Conservation (phyloP, 345 rosid species). For the Lepidium didymum region DNA sequence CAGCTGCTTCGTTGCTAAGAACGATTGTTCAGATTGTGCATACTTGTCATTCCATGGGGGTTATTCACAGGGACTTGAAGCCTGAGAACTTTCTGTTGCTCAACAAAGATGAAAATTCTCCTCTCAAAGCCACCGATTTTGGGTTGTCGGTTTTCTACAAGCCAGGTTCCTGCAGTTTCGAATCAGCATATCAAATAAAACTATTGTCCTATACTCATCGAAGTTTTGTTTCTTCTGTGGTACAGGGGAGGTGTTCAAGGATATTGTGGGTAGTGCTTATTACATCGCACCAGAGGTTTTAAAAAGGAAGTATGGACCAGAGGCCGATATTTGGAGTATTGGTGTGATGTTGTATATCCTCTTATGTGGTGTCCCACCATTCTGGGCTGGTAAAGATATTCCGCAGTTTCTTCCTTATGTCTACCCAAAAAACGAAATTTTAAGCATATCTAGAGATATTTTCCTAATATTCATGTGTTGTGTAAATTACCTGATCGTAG, state of each 20-base stretch:
- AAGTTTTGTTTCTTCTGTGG: neutral
- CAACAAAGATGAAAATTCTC: conserved; percentile 52
- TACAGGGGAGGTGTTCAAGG: conserved; percentile 57
- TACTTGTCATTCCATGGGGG: conserved; percentile 66
- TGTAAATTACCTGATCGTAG: conserved; percentile 19
- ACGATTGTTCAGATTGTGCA: conserved; percentile 59
- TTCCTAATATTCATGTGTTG: neutral
- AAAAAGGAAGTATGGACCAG: conserved; percentile 60
- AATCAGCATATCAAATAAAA: no score
- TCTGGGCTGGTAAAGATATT: conserved; percentile 56
- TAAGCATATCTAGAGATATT: neutral
- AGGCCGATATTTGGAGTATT: conserved; percentile 67
- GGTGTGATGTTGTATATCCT: conserved; percentile 68
- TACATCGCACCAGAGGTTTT: conserved; percentile 78
- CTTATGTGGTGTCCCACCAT: conserved; percentile 63
- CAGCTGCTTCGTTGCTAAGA: conserved; percentile 51
- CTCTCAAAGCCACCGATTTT: conserved; percentile 69
- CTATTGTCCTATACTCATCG: no score
- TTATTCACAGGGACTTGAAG: conserved; percentile 67
- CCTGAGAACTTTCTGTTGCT: conserved; percentile 68
- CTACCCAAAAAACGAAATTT: neutral
- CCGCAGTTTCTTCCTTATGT: neutral
- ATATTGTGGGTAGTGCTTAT: conserved; percentile 75
- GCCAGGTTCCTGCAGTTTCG: conserved; percentile 36
- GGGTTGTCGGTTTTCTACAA: conserved; percentile 64